Evolutionary conservation across 2,329 filamentous ascomycete genomes (phyloP).

Genomic region (Trichoderma koningii): DNA sequence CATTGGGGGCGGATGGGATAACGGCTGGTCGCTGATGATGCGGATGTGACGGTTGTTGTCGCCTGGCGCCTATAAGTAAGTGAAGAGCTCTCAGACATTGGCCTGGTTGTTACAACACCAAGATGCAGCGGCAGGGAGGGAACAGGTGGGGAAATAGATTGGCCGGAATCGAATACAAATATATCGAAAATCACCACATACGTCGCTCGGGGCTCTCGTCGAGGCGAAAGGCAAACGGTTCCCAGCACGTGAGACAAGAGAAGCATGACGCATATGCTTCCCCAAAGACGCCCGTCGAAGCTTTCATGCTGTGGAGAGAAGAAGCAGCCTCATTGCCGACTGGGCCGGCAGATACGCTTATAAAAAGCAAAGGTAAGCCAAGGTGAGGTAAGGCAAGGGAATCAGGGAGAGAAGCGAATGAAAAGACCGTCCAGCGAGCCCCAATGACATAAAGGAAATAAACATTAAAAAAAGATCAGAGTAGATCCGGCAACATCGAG

Average conservation of each 20-base stretch:
- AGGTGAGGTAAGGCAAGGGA: background rate
- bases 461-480: background rate
- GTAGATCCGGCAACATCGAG: conserved; percentile 25
- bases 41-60: conserved; percentile 36
- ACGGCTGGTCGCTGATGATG: conserved; percentile 37
- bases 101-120: conserved; percentile 31
- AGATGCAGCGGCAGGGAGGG: background rate
- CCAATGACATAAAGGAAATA: conserved; percentile 23
- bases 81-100: conserved; percentile 35
- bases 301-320: conserved; percentile 43
- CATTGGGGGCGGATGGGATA: conserved; percentile 36
- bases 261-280: conserved; percentile 51
- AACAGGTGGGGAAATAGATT: conserved; percentile 30
- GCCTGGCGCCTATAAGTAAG: conserved; percentile 37
- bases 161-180: too few relatives aligned
- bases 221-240: conserved; percentile 43
- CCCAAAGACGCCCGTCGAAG: conserved; percentile 46
- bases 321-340: conserved; percentile 29
- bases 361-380: conserved; percentile 21
- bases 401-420: conserved; percentile 23
- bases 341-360: conserved; percentile 27
- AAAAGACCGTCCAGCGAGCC: conserved; percentile 34
- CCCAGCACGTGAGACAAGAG: conserved; percentile 50
- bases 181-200: conserved; percentile 37
- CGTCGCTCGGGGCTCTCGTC: conserved; percentile 45